These are phyloP conservation scores for Fraxinus sp. DNA, from an alignment of 305 asterid species.

Conservation along the genomic window DNA sequence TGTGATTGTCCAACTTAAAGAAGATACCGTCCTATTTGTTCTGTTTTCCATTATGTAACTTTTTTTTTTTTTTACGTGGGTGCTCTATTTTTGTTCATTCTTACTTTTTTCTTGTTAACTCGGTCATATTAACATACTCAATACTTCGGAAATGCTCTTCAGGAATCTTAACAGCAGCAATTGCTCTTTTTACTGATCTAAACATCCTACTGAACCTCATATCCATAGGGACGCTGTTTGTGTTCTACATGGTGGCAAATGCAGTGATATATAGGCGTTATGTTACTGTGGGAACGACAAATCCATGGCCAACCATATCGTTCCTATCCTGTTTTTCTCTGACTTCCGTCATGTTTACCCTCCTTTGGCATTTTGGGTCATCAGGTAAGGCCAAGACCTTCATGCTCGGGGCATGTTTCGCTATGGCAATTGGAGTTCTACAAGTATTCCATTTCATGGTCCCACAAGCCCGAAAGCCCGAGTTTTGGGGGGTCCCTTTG, in stretches of 20 bases:
- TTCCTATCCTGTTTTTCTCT: conserved; percentile 66
- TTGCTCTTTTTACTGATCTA: conserved; percentile 76
- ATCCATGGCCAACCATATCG: conserved; percentile 80
- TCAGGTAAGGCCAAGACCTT: conserved; percentile 62
- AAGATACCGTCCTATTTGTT: background rate
- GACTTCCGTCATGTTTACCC: conserved; percentile 58
- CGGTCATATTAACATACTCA: background rate
- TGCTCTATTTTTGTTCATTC: background rate
- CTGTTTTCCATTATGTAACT: background rate
- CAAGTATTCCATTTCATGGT: conserved; percentile 64
- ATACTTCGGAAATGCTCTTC: conserved; percentile 20
- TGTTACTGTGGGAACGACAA: conserved; percentile 55
- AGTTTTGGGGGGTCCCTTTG: conserved; percentile 89
- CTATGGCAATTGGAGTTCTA: conserved; percentile 51
- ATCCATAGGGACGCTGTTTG: conserved; percentile 81
- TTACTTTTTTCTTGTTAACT: background rate
- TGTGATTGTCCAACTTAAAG: background rate
- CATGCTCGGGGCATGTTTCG: conserved; percentile 62
- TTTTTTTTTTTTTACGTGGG: background rate
- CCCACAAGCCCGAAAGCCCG: conserved; percentile 73
- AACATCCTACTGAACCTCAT: conserved; percentile 67
- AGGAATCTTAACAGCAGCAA: conserved; percentile 84
- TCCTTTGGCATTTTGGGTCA: conserved; percentile 68
- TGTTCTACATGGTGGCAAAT: conserved; percentile 92
- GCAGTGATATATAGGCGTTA: conserved; percentile 87